Percentiles rank a stretch among this genome's conserved stretches.
Conservation (phyloP, 345 rosid genomes). For the Mangifera indica region DNA sequence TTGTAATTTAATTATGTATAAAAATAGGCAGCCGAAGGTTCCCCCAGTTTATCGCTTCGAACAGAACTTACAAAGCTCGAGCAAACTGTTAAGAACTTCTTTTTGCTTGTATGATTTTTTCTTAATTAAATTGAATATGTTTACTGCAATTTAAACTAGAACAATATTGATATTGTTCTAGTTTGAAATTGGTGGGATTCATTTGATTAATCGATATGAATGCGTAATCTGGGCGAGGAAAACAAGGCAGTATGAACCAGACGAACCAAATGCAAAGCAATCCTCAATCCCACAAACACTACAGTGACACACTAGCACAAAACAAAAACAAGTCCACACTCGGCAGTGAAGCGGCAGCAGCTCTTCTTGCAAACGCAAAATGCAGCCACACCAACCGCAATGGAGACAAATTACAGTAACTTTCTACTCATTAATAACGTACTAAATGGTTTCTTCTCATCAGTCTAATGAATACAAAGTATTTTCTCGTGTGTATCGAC, state of each 20-base stretch:
- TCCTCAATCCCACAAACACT: background rate
- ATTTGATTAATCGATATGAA: background rate
- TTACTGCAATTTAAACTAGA: too few relatives aligned
- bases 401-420: slow-evolving; percentile 4
- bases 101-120: background rate
- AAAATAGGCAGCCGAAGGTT: too few relatives aligned
- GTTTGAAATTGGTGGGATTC: background rate
- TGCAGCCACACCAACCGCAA: background rate
- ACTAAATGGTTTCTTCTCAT: slow-evolving; percentile 9
- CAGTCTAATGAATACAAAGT: background rate
- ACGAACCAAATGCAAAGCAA: background rate
- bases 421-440: background rate
- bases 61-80: too few relatives aligned
- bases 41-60: too few relatives aligned
- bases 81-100: too few relatives aligned
- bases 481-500: background rate
- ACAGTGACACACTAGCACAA: too few relatives aligned
- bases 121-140: background rate
- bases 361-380: slow-evolving; percentile 3
- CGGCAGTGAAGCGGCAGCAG: slow-evolving; percentile 4
- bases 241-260: background rate
- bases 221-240: background rate
- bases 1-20: too few relatives aligned
- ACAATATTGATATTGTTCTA: too few relatives aligned
- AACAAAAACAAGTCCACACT: background rate